Evolutionary conservation across 106 monocot species (phyloP), one percentile per base, ranked within the genome.

Genomic region (Acanthochlamys bracteata): DNA sequence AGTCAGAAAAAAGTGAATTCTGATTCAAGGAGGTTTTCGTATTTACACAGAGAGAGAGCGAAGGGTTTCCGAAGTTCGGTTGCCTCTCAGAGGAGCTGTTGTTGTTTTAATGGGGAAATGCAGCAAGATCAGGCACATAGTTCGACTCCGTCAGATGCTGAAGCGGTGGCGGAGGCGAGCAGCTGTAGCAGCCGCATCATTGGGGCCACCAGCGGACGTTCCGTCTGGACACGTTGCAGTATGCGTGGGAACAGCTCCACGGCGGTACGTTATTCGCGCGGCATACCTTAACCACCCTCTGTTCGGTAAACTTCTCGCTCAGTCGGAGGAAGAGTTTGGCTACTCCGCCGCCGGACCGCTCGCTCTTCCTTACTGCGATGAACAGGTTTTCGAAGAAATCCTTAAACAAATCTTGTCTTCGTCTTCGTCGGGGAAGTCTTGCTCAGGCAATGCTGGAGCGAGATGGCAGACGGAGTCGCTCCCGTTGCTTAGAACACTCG

Each of bases 251-350:
- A 63, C 42, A 20, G 33, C 47, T 25, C 52, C 47, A 7, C 71
- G 77, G 55, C 57, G 88, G 60, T 88, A 78, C 69, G 75, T 88
- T 23, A 75, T 88, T 20, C 74, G 80, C 10, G 51, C 83, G 41
- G 59, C 70, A 52, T 72, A 84, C 74, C 83, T 88, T 10, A 81
- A 84, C 78, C 88, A 88, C 70, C 88, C 88, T 11, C 60, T 66
- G 22, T 88, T 88, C 80, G 61, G 73, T 43, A 56, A 74, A 24
- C 88, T 88, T 3, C 78, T 88, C 4, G 47, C 39, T n/a, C 74
- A 72, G 51, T 80, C 78, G 0, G 88, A 80, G 78, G 83, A 88
- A 80, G 83, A 88, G 69, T 84, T 72, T 69, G 88, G 83, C 9
- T 55, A 20, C 6, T 84, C 80, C 60, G 60, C 70, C 9, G 11